Base-by-base conservation (phyloP, 495 filamentous ascomycete genomes). In the Trichocladium antarcticum region DNA sequence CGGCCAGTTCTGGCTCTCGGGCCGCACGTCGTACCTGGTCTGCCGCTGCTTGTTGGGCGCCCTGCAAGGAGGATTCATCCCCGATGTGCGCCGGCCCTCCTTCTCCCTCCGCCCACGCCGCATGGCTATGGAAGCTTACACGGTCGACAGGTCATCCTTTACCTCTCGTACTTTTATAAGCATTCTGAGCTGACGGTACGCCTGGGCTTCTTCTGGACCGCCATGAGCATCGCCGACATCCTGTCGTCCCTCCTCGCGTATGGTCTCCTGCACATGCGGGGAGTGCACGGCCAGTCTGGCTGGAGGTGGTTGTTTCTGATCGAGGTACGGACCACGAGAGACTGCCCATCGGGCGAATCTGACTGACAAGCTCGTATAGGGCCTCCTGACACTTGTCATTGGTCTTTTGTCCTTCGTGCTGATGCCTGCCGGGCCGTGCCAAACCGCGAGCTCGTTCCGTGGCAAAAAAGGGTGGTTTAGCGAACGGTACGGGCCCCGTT, bases 381-480 rank as follows among this genome's bases (percentile, higher is more conserved):
- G 74, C 6, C 50, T 74, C 0, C 42, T 80, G 5, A 86, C 83
- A 0, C 75, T 77, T 0, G 40, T 79, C 3, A 74, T 89, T 43
- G 85, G 84, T 2, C 62, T 89, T 11, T 47, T 77, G 4, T 74
- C 83, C 1, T 83, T 70, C 41, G 66, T 81, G 31, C 78, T 83
- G 63, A 81, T 92, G 73, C 83, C 83, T 0, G 69, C 85, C 0
- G 82, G 80, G 0, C 84, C 85, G 0, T 82, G 75, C 4, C 82
- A 89, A 51, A 89, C 85, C 0, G 71, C 70, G 17, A 81, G 77
- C 37, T 71, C 73, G 62, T 76, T 84, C 54, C 74, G 84, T 1
- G 84, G 85, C 0, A 84, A 81, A 50, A 68, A 84, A 3, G 84
- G 84, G 4, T 87, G 82, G 82, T 87, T 87, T 57, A 77, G 66